Evolutionary conservation across 2,329 filamentous ascomycete species (phyloP), one percentile per base, ranked within the genome.

Genomic region (Hymenoscyphus infarciens): DNA sequence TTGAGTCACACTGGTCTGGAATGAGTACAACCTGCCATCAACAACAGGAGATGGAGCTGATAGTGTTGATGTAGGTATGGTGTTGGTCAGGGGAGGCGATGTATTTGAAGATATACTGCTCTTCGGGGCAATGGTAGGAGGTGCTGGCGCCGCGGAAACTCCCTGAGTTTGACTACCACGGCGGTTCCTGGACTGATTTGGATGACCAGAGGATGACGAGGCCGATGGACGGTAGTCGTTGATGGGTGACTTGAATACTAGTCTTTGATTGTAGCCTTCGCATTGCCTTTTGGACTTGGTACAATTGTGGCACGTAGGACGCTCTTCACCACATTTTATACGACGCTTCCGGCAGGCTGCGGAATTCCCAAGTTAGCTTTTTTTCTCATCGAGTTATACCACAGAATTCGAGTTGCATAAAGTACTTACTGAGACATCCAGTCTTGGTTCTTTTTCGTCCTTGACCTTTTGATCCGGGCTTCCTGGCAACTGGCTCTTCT

Each of bases 291-390:
- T 94, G 19, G 90, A 94, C 73, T 94, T 95, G 78, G 90, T 86
- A 77, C 91, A 96, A 73, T 96, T 96, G 72, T 83, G 87, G 77
- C 91, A 95, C 31, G 83, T 89, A 29, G 91, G 91, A 57, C 89
- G 85, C 71, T 92, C 91, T 75, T 98, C 95, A 66, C 95, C 95
- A 76, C 95, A 99, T 77, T 98, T 99, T 77, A 99, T 98, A 66
- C 95, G 90, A 60, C 95, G 88, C 77, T 91, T 94, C 67, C 95
- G 89, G 77, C 95, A 99, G 63, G 95, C 90, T 93, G 60, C 31
- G 29, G 45, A 31, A 31, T 13, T 29, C 45, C 13, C 22, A 31
- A 39, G 33, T 27, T 38, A 39, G 31, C 39, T 22, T 31, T 8
- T 19, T 16, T 4, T 27, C 39, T 45, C 35, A 19, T 49, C 27